Evolutionary conservation across 257 asterid species (phyloP).

Genomic region (Fraxinus quadrangulata): DNA sequence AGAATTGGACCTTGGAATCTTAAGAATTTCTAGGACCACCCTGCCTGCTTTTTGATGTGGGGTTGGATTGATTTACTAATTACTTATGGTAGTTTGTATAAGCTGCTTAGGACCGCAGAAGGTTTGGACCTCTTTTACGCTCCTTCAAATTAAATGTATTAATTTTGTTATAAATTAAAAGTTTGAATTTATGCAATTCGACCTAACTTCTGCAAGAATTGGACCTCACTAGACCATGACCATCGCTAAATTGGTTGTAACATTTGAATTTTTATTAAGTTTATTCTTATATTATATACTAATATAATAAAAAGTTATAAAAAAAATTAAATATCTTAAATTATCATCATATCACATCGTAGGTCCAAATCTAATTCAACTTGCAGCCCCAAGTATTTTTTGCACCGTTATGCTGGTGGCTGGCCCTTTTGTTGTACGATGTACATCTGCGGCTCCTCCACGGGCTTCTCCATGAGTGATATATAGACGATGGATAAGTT

Average conservation of each 20-base stretch:
- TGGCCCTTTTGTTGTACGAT: too few relatives aligned
- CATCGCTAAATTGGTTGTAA: background rate
- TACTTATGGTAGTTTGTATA: background rate
- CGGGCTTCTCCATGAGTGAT: background rate
- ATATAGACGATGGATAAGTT: background rate
- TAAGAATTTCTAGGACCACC: background rate
- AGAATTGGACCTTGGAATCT: conserved; percentile 28
- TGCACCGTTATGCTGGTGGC: too few relatives aligned
- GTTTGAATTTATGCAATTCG: background rate
- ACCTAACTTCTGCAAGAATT: background rate
- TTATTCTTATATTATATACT: background rate
- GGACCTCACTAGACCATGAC: background rate
- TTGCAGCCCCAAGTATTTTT: too few relatives aligned
- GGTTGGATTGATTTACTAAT: conserved; percentile 4
- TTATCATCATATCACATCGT: too few relatives aligned
- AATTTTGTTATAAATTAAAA: too few relatives aligned
- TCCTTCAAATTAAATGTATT: background rate
- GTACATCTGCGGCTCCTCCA: too few relatives aligned
- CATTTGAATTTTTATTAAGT: conserved; percentile 6
- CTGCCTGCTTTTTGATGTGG: too few relatives aligned
- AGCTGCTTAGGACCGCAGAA: background rate
- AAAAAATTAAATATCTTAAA: too few relatives aligned
- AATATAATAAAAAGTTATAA: background rate
- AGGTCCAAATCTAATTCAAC: too few relatives aligned
- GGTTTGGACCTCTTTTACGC: background rate